Evolutionary conservation across 805 yeast genomes (phyloP).

Genomic region (Myxozyma geophila): DNA sequence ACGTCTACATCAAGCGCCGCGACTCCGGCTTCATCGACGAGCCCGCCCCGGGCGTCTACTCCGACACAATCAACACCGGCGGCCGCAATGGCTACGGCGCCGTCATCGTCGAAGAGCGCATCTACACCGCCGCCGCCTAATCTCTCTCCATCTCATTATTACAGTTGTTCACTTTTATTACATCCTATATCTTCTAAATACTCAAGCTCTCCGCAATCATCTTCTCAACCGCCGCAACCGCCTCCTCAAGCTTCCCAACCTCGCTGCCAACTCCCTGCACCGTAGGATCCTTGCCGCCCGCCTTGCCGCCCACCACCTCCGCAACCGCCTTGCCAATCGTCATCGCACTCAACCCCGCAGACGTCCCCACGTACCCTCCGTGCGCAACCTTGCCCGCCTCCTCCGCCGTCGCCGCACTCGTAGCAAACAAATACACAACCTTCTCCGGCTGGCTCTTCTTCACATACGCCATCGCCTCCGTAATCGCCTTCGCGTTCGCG

Average conservation of each 20-base stretch:
- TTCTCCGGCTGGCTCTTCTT: slow-evolving; percentile 76
- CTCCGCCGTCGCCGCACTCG: slow-evolving; percentile 49
- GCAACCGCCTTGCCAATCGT: slow-evolving; percentile 76
- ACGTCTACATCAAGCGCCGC: slow-evolving; percentile 33
- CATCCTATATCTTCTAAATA: slow-evolving; percentile 8
- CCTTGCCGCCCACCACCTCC: slow-evolving; percentile 85
- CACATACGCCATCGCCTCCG: slow-evolving; percentile 86
- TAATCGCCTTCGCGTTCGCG: slow-evolving; percentile 89
- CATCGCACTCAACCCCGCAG: slow-evolving; percentile 70
- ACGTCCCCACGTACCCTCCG: slow-evolving; percentile 81
- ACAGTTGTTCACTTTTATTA: not conserved
- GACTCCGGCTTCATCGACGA: slow-evolving; percentile 24
- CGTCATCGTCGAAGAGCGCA: slow-evolving; percentile 28
- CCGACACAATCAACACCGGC: slow-evolving; percentile 34
- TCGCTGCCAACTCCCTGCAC: slow-evolving; percentile 97
- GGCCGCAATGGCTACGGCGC: slow-evolving; percentile 36
- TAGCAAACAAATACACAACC: slow-evolving; percentile 79
- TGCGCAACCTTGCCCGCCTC: slow-evolving; percentile 80
- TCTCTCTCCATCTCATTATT: not conserved
- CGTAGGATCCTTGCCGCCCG: slow-evolving; percentile 97
- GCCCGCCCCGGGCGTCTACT: slow-evolving; percentile 35
- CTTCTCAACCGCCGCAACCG: slow-evolving; percentile 70
- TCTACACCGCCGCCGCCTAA: slow-evolving; percentile 2
- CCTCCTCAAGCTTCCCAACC: slow-evolving; percentile 67
- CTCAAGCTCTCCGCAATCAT: slow-evolving; percentile 53